Evolutionary conservation across 176 grass and related monocot species (phyloP).

Genomic region (Microstegium vimineum): DNA sequence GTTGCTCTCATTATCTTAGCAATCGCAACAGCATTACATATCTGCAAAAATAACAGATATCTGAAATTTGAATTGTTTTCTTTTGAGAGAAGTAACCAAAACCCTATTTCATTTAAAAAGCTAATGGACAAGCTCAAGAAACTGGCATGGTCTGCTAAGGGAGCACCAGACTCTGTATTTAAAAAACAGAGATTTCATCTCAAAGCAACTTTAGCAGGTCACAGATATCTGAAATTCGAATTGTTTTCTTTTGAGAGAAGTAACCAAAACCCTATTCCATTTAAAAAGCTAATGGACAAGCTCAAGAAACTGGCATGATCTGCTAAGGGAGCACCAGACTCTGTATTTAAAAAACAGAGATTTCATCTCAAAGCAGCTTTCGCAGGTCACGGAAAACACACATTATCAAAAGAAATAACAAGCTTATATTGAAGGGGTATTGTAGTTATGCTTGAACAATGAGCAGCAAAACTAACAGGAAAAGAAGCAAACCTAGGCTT

Average conservation of each 20-base stretch:
- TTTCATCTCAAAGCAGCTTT: neutral
- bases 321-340: neutral
- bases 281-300: constrained; percentile 5
- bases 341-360: neutral
- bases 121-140: neutral
- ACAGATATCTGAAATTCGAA: neutral
- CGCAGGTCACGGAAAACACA: neutral
- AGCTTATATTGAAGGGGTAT: neutral
- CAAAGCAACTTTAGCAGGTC: too few species aligned
- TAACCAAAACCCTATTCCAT: neutral
- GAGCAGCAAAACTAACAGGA: neutral
- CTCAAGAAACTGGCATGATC: neutral
- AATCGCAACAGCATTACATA: constrained; percentile 78
- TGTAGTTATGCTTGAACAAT: neutral
- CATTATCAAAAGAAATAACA: neutral
- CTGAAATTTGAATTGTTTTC: neutral
- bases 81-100: neutral
- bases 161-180: neutral
- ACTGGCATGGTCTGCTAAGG: neutral
- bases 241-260: neutral
- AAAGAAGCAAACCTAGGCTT: neutral
- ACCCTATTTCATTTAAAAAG: constrained; percentile 7
- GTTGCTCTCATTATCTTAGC: constrained; percentile 79
- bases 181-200: too few species aligned
- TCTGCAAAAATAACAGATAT: constrained; percentile 26